These are phyloP conservation scores for Daphne laureola DNA, from an alignment of 441 rosid species.

Conservation along the genomic window DNA sequence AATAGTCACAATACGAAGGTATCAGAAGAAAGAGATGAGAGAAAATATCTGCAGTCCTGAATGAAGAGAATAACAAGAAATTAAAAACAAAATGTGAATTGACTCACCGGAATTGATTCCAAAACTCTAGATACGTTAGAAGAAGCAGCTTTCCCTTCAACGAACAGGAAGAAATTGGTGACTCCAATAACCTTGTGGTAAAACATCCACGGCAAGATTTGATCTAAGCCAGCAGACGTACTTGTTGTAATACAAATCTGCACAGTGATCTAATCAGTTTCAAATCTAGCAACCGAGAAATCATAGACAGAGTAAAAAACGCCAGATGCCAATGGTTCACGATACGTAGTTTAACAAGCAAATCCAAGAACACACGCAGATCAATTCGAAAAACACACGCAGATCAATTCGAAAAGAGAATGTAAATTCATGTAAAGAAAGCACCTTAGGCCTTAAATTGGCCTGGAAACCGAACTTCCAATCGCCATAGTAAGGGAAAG, in stretches of 20 bases:
- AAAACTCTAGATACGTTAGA: constrained; percentile 51
- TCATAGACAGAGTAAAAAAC: not conserved
- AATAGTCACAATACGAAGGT: too few relatives aligned
- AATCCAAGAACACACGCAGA: not conserved
- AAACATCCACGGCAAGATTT: constrained; percentile 81
- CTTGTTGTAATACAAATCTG: constrained; percentile 71
- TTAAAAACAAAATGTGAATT: not conserved
- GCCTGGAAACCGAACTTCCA: constrained; percentile 68
- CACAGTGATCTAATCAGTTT: not conserved
- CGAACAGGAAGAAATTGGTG: constrained; percentile 59
- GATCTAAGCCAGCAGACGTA: constrained; percentile 68
- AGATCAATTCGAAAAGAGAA: not conserved
- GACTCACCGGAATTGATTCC: constrained; percentile 67
- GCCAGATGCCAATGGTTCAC: too few relatives aligned
- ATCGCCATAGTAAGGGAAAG: constrained; percentile 76
- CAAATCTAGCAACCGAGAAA: constrained; percentile 1
- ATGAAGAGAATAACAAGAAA: constrained; percentile 8
- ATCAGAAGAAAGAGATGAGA: too few relatives aligned
- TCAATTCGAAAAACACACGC: not conserved
- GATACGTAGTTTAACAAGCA: too few relatives aligned
- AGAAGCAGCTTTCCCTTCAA: constrained; percentile 75
- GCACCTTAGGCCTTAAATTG: constrained; percentile 71
- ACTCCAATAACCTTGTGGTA: constrained; percentile 80
- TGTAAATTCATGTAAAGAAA: not conserved
- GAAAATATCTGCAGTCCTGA: too few relatives aligned